Base-by-base conservation (phyloP, 192 early-diverging fungal species). In the Coemansia sp. region DNA sequence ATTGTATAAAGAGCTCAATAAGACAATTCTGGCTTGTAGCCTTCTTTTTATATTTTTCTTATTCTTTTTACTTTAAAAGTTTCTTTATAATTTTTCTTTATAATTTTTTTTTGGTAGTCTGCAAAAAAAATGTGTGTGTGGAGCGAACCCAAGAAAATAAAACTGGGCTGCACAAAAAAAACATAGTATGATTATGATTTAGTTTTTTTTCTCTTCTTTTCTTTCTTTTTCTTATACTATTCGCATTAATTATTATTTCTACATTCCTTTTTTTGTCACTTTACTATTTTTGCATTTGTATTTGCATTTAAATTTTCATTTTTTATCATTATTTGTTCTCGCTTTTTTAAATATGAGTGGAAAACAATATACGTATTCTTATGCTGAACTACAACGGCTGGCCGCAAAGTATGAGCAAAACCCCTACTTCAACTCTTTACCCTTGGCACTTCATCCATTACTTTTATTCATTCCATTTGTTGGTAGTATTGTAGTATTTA, bases 401-500 rank as follows among this genome's bases (percentile, higher is more conserved):
- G 53, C 53, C 5, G 24, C 37, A 33, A 58, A 50, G 34, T 66
- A 73, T 8, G 70, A 73, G 18, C 45, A 35, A 14, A 44, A 8
- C n/a, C 48, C 49, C 7, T 65, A 62, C 25, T 42, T 32, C 23
- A 30, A 34, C 5, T 32, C 35, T 1, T 10, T 73, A 7, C 63
- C 70, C 3, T 37, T 60, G 18, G 49, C 58, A 9, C 41, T 52
- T 10, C 70, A 73, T 25, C 55, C 70, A 8, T 10, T 38, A 13
- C 28, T 55, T 47, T 63, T 66, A 33, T 38, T 73, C 1, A 36
- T 73, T 5, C 70, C 70, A n/a, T 29, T 73, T 27, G 9, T 62
- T 26, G 70, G 70, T 33, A 73, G 58, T 46, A 15, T 66, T 15
- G 10, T 66, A 1, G 70, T 73, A 29, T 73, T 73, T 58, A 36